Percentiles rank a stretch among this genome's conserved stretches.
Evolutionary conservation across 371 early-diverging fungal species (phyloP).

Genomic region (Mucor velutinosus): DNA sequence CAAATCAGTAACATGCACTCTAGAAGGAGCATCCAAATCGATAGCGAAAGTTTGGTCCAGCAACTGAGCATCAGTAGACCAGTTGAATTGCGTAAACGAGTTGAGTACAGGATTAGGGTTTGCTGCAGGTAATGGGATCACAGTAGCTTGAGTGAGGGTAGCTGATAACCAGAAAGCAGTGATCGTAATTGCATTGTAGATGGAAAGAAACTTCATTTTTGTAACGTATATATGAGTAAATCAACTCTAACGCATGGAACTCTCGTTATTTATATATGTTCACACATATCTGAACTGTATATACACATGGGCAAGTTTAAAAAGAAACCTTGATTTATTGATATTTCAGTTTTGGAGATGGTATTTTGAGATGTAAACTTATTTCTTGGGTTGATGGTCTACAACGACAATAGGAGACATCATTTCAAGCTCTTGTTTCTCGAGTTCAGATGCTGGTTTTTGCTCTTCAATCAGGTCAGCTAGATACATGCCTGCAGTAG

Average conservation of each 20-base stretch:
- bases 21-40: neutral
- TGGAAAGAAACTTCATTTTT: constrained; percentile 6
- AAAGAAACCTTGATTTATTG: neutral
- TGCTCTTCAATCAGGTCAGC: constrained; percentile 48
- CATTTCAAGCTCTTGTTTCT: constrained; percentile 36
- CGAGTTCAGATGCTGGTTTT: constrained; percentile 37
- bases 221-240: neutral
- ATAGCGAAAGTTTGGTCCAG: neutral
- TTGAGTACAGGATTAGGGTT: neutral
- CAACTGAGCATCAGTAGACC: neutral
- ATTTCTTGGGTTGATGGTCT: constrained; percentile 28
- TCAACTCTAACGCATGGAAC: neutral
- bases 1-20: constrained; percentile 13
- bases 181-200: neutral
- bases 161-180: neutral
- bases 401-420: constrained; percentile 47
- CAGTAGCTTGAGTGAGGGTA: neutral
- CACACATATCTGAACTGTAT: neutral
- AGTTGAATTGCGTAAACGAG: constrained; percentile 8
- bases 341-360: neutral
- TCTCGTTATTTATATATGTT: neutral
- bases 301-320: neutral
- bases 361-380: neutral
- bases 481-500: constrained; percentile 42
- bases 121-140: neutral